phyloP scores from a whole-genome alignment of 306 rosid species.

The Begonia fuchsioides region DNA sequence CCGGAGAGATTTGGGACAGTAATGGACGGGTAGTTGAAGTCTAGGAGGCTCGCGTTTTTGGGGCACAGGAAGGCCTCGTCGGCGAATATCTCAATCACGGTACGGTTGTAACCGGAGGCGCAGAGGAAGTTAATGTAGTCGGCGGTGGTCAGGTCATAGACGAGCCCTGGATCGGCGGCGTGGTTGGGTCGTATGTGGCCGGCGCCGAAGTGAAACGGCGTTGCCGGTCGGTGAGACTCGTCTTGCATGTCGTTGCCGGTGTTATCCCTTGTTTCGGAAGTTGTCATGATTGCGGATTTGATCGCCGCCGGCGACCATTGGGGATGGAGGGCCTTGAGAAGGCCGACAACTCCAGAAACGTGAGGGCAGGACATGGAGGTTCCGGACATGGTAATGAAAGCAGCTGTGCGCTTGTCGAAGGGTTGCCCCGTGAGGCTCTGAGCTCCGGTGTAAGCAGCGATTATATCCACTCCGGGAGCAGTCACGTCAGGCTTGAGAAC shows the following conservation, averaged over 20 bases:
- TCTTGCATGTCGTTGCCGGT: conserved; percentile 26
- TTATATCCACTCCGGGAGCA: conserved; percentile 56
- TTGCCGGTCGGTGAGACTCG: conserved; percentile 10
- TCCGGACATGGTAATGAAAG: conserved; percentile 43
- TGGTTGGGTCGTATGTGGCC: conserved; percentile 60
- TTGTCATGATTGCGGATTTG: conserved; percentile 56
- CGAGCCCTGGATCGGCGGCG: conserved; percentile 70
- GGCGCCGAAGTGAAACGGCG: conserved; percentile 34
- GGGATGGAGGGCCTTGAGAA: conserved; percentile 44
- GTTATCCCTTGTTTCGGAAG: conserved; percentile 50
- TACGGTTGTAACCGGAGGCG: conserved; percentile 27
- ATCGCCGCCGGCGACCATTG: conserved; percentile 54
- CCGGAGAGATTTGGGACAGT: conserved; percentile 25
- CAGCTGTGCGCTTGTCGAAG: conserved; percentile 29
- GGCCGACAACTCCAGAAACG: conserved; percentile 59
- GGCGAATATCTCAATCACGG: conserved; percentile 9
- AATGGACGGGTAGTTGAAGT: conserved; percentile 69
- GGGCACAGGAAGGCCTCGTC: conserved; percentile 17
- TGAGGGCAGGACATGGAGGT: conserved; percentile 86
- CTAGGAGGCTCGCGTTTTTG: conserved; percentile 10
- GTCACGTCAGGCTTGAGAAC: conserved; percentile 68
- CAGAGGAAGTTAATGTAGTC: conserved; percentile 61
- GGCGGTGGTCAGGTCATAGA: conserved; percentile 36
- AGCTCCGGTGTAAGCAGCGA: conserved; percentile 41
- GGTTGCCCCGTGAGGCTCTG: conserved; percentile 21